Conservation (phyloP, 306 rosid species). For the Prunus campanulata region DNA sequence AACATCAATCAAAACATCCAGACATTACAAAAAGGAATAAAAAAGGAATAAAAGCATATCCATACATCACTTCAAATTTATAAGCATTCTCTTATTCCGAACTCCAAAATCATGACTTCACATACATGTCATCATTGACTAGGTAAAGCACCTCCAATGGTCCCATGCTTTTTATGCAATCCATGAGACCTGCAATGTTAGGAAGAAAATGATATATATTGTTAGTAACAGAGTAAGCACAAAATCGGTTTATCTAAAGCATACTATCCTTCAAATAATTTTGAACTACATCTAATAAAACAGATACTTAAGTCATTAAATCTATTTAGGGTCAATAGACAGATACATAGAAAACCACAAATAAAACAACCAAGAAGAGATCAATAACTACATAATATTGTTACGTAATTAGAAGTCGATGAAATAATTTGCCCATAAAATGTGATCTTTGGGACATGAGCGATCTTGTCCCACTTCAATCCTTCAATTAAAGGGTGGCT, state of each 20-base stretch:
- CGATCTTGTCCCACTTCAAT: not conserved
- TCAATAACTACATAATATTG: not conserved
- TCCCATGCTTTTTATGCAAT: too few species aligned
- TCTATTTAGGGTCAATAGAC: not conserved
- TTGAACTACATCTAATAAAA: too few species aligned
- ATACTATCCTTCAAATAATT: not conserved
- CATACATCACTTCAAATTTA: too few species aligned
- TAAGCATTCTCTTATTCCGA: too few species aligned
- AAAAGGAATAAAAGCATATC: too few species aligned
- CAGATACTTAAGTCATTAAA: too few species aligned
- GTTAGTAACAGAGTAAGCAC: not conserved
- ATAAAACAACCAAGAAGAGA: not conserved
- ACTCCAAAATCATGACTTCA: too few species aligned
- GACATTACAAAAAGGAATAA: too few species aligned
- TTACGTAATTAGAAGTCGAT: not conserved
- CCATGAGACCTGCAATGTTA: not conserved
- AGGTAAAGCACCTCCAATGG: too few species aligned
- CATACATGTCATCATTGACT: too few species aligned
- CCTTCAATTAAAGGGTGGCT: not conserved
- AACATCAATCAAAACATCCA: too few species aligned
- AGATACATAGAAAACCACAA: not conserved
- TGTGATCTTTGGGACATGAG: not conserved
- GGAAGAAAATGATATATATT: not conserved
- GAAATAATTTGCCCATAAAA: not conserved
- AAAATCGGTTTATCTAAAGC: not conserved